A percentile compares a stretch with the other conserved stretches of the same genome.
Evolutionary conservation across 176 grass and related monocot species (phyloP).

Genomic region (Urochloa ruziziensis): DNA sequence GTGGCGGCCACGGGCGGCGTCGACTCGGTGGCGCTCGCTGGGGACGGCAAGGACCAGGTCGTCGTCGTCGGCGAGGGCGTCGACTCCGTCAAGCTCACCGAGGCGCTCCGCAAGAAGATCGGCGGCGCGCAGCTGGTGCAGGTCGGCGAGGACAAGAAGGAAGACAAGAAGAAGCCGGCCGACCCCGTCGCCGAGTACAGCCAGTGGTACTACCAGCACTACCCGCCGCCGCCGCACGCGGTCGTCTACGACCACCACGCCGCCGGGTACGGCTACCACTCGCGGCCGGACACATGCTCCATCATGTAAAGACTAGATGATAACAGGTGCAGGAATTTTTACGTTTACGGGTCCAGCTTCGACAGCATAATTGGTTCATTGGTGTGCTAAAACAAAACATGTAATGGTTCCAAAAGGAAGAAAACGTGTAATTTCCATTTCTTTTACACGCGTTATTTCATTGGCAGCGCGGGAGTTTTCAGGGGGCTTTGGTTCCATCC

Average conservation of each 20-base stretch:
- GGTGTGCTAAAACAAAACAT: too few relatives aligned
- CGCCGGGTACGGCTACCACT: background rate
- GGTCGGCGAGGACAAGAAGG: conserved; percentile 38
- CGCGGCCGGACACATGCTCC: background rate
- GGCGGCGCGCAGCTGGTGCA: conserved; percentile 28
- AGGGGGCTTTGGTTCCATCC: too few relatives aligned
- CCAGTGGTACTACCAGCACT: background rate
- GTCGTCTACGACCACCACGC: background rate
- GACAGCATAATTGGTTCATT: too few relatives aligned
- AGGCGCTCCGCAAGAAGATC: conserved; percentile 42
- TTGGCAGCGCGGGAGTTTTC: too few relatives aligned
- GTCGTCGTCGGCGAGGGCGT: conserved; percentile 49
- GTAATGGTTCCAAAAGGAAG: too few relatives aligned
- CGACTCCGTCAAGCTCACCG: conserved; percentile 52
- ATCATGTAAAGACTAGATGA: too few relatives aligned
- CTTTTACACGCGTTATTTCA: too few relatives aligned
- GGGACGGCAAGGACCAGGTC: conserved; percentile 38
- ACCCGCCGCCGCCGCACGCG: background rate
- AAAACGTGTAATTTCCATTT: too few relatives aligned
- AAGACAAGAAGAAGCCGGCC: conserved; percentile 19
- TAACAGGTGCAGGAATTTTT: too few relatives aligned
- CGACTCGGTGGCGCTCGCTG: conserved; percentile 40
- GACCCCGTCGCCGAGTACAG: background rate
- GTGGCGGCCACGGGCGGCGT: conserved; percentile 46
- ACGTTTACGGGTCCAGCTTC: too few relatives aligned